phyloP scores from a whole-genome alignment of 2,329 filamentous ascomycete genomes.

The Plenodomus biglobosus region DNA sequence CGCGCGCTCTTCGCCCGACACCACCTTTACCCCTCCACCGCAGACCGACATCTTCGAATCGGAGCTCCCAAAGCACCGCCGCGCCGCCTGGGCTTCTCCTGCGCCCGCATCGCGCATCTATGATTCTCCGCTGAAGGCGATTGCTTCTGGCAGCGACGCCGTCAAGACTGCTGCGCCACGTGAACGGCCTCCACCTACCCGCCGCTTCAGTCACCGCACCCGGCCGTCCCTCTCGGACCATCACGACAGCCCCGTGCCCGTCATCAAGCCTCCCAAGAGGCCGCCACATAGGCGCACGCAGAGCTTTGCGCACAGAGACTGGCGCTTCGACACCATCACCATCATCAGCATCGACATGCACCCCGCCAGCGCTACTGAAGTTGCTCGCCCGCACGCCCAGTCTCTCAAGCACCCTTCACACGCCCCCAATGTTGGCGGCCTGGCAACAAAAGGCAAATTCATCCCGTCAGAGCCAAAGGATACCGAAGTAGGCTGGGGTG shows the following conservation, averaged over 20 bases:
- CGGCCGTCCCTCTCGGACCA: conserved; percentile 41
- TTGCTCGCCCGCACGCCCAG: conserved; percentile 37
- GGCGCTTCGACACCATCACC: conserved; percentile 76
- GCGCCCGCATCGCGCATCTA: conserved; percentile 16
- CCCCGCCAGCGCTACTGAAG: conserved; percentile 32
- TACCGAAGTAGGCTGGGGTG: conserved; percentile 84
- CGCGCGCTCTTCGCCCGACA: conserved; percentile 36
- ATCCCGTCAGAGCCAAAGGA: conserved; percentile 68
- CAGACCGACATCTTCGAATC: conserved; percentile 51
- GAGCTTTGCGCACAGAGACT: conserved; percentile 59
- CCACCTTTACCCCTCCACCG: conserved; percentile 45
- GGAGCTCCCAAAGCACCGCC: conserved; percentile 48
- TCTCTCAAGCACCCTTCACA: conserved; percentile 49
- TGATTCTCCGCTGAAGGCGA: conserved; percentile 16
- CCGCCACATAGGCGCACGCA: conserved; percentile 24
- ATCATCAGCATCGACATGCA: conserved; percentile 81
- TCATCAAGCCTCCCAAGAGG: conserved; percentile 41
- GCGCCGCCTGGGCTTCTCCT: conserved; percentile 41
- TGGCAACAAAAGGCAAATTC: conserved; percentile 81
- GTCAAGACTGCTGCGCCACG: conserved; percentile 11
- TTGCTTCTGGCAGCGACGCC: conserved; percentile 32
- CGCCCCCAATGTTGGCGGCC: conserved; percentile 52
- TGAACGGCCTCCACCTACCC: conserved; percentile 21
- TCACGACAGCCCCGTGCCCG: conserved; percentile 39
- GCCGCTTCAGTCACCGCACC: conserved; percentile 37